Percentiles rank a stretch among this genome's conserved stretches.
These are phyloP conservation scores for Tulasnella sp. DNA, from an alignment of 768 basidiomycete species.

Conservation along the genomic window DNA sequence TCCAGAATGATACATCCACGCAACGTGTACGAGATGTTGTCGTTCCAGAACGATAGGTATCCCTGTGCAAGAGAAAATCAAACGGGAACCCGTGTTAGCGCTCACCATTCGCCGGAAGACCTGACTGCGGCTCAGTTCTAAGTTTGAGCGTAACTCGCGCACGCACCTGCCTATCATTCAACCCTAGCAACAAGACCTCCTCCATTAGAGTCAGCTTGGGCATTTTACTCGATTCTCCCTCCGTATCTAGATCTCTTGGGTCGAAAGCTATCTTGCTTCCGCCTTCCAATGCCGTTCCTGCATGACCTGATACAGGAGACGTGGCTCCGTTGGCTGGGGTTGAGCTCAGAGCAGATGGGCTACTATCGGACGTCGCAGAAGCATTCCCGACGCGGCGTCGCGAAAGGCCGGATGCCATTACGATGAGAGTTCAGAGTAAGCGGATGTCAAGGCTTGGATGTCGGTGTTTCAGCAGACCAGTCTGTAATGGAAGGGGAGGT, in stretches of 20 bases:
- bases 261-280: constrained; percentile 90
- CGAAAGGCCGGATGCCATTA: too few relatives aligned
- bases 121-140: neutral
- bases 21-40: constrained; percentile 98
- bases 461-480: too few relatives aligned
- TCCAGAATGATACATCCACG: constrained; percentile 98
- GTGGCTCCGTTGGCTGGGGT: too few relatives aligned
- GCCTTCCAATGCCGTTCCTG: constrained; percentile 82
- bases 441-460: too few relatives aligned
- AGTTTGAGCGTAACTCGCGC: constrained; percentile 35
- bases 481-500: too few relatives aligned
- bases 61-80: constrained; percentile 54
- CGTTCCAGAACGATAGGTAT: constrained; percentile 99
- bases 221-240: constrained; percentile 66
- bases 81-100: neutral
- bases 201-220: constrained; percentile 94
- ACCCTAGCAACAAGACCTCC: constrained; percentile 88
- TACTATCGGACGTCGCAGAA: too few relatives aligned
- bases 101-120: neutral
- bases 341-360: too few relatives aligned
- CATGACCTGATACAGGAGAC: too few relatives aligned
- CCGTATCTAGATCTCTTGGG: constrained; percentile 74
- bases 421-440: too few relatives aligned
- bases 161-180: constrained; percentile 90
- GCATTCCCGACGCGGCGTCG: too few relatives aligned